A percentile compares a stretch with the other conserved stretches of the same genome.
Evolutionary conservation across 2,329 filamentous ascomycete species (phyloP).

Genomic region (Colletotrichum abscissum): DNA sequence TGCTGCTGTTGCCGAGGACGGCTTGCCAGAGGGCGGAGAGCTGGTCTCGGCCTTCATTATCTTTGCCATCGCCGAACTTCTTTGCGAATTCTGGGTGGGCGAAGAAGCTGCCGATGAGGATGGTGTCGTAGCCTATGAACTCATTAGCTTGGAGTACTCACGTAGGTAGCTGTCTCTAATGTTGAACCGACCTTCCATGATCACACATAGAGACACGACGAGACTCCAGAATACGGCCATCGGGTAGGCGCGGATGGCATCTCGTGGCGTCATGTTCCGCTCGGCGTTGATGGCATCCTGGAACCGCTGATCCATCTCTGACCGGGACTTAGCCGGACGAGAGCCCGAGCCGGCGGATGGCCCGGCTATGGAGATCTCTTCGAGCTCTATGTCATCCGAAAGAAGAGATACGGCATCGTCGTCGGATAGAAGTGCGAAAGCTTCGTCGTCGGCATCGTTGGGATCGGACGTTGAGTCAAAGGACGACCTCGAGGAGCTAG

Average conservation of each 20-base stretch:
- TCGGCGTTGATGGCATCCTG: conserved; percentile 25
- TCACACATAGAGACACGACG: conserved; percentile 41
- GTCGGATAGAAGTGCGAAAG: conserved; percentile 1
- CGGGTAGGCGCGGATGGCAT: conserved; percentile 43
- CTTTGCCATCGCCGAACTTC: conserved; percentile 41
- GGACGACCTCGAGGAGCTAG: neutral
- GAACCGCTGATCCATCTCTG: neutral
- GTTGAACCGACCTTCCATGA: conserved; percentile 45
- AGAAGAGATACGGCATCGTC: neutral
- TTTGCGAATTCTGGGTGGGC: conserved; percentile 43
- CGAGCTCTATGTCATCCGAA: conserved; percentile 1
- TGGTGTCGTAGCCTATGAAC: conserved; percentile 33
- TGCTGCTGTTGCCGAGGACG: conserved; percentile 51
- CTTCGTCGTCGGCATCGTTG: conserved; percentile 1
- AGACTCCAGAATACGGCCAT: conserved; percentile 42
- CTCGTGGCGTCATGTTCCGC: conserved; percentile 40
- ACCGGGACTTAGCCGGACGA: neutral
- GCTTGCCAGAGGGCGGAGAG: conserved; percentile 58
- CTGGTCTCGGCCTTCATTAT: conserved; percentile 40
- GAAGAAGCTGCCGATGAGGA: conserved; percentile 41
- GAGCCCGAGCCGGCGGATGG: neutral
- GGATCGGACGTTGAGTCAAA: neutral
- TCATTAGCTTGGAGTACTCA: neutral
- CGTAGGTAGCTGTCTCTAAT: too few relatives aligned
- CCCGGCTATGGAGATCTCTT: neutral